Evolutionary conservation across 768 basidiomycete species (phyloP).

Genomic region (Rhodotorula babjevae): DNA sequence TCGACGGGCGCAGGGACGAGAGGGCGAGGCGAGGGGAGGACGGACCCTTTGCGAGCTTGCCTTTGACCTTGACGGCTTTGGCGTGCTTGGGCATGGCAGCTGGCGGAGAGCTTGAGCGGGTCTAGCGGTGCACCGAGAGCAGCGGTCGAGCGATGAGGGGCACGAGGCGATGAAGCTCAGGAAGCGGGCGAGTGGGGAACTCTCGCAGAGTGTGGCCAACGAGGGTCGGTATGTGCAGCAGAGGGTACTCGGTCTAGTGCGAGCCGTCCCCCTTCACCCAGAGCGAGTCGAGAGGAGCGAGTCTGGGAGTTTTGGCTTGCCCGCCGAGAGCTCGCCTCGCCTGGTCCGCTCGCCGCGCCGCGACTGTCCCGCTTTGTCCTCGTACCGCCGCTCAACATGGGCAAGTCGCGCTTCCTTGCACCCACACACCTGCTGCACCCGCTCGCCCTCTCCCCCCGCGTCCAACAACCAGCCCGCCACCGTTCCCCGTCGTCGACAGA

Average conservation of each 20-base stretch:
- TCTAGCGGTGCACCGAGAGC: too few relatives aligned
- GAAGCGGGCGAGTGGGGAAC: too few relatives aligned
- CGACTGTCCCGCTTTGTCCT: not conserved
- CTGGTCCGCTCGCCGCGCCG: too few relatives aligned
- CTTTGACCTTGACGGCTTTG: slow-evolving; percentile 14
- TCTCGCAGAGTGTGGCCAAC: too few relatives aligned
- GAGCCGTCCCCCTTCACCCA: too few relatives aligned
- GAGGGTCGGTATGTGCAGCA: too few relatives aligned
- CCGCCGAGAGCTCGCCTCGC: not conserved
- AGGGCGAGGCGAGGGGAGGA: not conserved
- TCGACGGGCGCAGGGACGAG: not conserved
- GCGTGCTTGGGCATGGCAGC: not conserved
- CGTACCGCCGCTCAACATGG: slow-evolving; percentile 8
- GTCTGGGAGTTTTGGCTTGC: too few relatives aligned
- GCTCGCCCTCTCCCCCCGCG: not conserved
- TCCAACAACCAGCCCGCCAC: not conserved
- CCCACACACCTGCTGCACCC: not conserved
- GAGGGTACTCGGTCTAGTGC: too few relatives aligned
- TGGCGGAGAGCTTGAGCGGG: too few relatives aligned
- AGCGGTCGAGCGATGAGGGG: too few relatives aligned
- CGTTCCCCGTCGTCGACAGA: not conserved
- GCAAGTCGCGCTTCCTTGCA: not conserved
- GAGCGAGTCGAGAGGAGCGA: too few relatives aligned
- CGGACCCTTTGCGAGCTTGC: slow-evolving; percentile 27
- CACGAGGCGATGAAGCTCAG: not conserved